These are phyloP conservation scores for Aspergillus udagawae DNA, from an alignment of 2,329 filamentous ascomycete species.

Conservation along the genomic window DNA sequence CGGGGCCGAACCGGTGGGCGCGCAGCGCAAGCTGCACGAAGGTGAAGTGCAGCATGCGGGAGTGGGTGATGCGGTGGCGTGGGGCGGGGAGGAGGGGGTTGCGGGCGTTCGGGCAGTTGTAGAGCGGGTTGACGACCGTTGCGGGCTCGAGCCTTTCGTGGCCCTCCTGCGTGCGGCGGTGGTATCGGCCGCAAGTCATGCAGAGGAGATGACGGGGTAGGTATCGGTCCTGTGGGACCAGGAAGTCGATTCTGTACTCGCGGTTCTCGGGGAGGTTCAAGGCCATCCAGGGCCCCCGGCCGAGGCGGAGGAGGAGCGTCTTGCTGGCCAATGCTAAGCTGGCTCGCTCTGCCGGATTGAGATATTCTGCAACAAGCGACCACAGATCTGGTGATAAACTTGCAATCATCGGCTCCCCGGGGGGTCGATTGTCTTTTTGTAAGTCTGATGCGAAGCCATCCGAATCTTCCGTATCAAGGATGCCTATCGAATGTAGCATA, in stretches of 20 bases:
- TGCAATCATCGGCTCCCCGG: slow-evolving; percentile 42
- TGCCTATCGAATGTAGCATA: slow-evolving; percentile 33
- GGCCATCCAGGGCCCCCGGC: slow-evolving; percentile 35
- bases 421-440: slow-evolving; percentile 22
- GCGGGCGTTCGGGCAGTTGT: slow-evolving; percentile 51
- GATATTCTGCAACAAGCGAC: slow-evolving; percentile 39
- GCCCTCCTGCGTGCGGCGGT: slow-evolving; percentile 51
- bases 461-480: slow-evolving; percentile 27
- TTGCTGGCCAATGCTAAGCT: slow-evolving; percentile 49
- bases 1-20: slow-evolving; percentile 43
- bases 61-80: slow-evolving; percentile 51
- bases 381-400: slow-evolving; percentile 46
- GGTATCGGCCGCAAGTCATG: slow-evolving; percentile 55
- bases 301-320: slow-evolving; percentile 43
- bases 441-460: slow-evolving; percentile 8
- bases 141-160: slow-evolving; percentile 52
- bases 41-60: slow-evolving; percentile 53
- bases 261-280: slow-evolving; percentile 43
- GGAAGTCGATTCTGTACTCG: slow-evolving; percentile 47
- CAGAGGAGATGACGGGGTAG: slow-evolving; percentile 57
- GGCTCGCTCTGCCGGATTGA: slow-evolving; percentile 46
- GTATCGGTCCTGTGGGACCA: slow-evolving; percentile 48
- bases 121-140: slow-evolving; percentile 54
- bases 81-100: slow-evolving; percentile 47
- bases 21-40: slow-evolving; percentile 57